Percentiles rank a stretch among this genome's conserved stretches.
Evolutionary conservation across 129 eudicot species (phyloP).

Genomic region (Centaurea solstitialis): DNA sequence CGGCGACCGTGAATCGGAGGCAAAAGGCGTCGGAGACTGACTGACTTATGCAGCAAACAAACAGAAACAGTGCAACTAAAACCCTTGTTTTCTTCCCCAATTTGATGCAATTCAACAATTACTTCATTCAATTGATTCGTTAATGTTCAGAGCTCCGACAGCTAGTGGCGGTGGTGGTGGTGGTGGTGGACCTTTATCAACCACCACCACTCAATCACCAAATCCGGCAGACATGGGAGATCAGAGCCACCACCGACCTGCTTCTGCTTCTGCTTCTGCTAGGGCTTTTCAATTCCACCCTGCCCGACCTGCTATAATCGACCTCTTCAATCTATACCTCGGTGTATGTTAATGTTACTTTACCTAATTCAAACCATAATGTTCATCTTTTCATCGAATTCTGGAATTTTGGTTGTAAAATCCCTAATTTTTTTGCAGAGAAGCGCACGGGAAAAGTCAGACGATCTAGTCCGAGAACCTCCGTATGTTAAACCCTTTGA

Average conservation of each 20-base stretch:
- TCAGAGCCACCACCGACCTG: conserved; percentile 36
- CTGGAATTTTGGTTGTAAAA: not conserved
- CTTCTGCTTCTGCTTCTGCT: conserved; percentile 27
- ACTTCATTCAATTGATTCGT: conserved; percentile 14
- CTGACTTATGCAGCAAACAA: not conserved
- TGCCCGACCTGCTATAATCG: conserved; percentile 64
- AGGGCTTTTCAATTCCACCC: conserved; percentile 66
- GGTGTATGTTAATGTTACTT: conserved; percentile 53
- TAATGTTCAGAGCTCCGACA: conserved; percentile 42
- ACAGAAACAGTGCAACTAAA: conserved; percentile 1
- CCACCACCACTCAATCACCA: conserved; percentile 40
- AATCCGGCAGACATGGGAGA: conserved; percentile 34
- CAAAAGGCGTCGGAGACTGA: conserved; percentile 6
- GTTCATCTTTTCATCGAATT: not conserved
- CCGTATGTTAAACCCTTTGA: conserved; percentile 54
- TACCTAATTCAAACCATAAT: too few species aligned
- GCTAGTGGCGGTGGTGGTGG: conserved; percentile 32
- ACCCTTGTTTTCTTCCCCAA: conserved; percentile 2
- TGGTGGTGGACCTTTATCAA: conserved; percentile 33
- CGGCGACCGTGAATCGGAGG: conserved; percentile 22
- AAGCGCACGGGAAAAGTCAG: conserved; percentile 63
- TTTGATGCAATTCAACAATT: not conserved
- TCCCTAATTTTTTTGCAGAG: conserved; percentile 42
- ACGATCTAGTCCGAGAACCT: conserved; percentile 66
- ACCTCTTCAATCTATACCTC: conserved; percentile 80